Base-by-base conservation (phyloP, 1,284 basidiomycete genomes). In the Lignosus rhinocerotis region DNA sequence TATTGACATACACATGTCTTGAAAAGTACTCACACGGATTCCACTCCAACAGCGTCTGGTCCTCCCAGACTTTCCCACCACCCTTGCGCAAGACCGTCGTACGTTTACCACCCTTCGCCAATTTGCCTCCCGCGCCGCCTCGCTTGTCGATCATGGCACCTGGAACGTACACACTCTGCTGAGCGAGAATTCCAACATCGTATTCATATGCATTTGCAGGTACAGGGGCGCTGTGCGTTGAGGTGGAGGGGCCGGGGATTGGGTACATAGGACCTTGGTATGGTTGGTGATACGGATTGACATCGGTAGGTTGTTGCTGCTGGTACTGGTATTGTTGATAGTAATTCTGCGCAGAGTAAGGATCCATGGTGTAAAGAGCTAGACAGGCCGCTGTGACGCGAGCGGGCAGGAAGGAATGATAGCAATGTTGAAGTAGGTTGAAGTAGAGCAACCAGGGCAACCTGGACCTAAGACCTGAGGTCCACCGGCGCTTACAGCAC, bases 41-140 rank as follows among this genome's bases (percentile, higher is more conserved):
- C 97, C 97, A 99, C 64, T 99, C 97, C 16, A 99, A 76, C 53
- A 99, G 78, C 2, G 94, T 97, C 73, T 94, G 93, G 73, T 99
- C 97, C 74, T 99, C 97, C 95, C 96, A 99, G 14, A 93, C 86
- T 75, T 95, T 94, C 19, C 97, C 97, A 49, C 84, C 95, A 0
- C 94, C 96, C 73, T 97, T 97, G 38, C 97, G 83, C 52, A 99
- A 75, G 10, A 99, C 97, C 3, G 97, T 99, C 51, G 88, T 90
- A 48, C 97, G 81, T 75, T 96, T 97, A 48, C 95, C 93, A 55
- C 94, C 93, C 72, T 93, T 94, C 1, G 90, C 89, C 50, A 91
- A 77, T 71, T 92, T 93, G 2, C 90, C 90, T 55, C 92, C 91
- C 4, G 91, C 83, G 25, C 90, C 91, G 34, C 91, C 90, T 48